phyloP scores from a whole-genome alignment of 176 grass and related monocot genomes.

The Areca catechu region DNA sequence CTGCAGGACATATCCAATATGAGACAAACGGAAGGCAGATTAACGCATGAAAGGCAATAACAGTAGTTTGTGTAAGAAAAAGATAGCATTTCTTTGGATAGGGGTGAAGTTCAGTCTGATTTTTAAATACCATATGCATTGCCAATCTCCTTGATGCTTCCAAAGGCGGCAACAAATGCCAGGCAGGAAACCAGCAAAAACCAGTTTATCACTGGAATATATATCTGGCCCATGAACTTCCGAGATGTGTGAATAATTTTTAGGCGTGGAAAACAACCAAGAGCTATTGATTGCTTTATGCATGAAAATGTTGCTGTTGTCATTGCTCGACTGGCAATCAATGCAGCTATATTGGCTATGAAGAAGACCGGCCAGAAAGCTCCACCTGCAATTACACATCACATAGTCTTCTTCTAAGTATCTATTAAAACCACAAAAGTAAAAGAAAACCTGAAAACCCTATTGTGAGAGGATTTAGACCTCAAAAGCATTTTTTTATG shows the following conservation, averaged over 20 bases:
- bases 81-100: background rate
- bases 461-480: too few relatives aligned
- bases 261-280: conserved; percentile 90
- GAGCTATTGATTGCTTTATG: conserved; percentile 88
- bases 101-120: background rate
- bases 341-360: conserved; percentile 71
- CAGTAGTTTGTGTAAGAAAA: background rate
- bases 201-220: conserved; percentile 98
- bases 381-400: conserved; percentile 35
- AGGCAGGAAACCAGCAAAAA: conserved; percentile 81
- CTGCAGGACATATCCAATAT: conserved; percentile 34
- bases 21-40: background rate
- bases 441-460: background rate
- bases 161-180: conserved; percentile 65
- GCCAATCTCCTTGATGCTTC: conserved; percentile 93
- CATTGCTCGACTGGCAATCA: conserved; percentile 97
- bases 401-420: conserved; percentile 20
- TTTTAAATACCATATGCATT: conserved; percentile 82
- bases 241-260: conserved; percentile 98
- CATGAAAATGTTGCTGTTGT: conserved; percentile 92
- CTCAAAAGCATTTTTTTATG: too few relatives aligned
- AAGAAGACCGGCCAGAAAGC: conserved; percentile 83
- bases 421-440: conserved; percentile 7
- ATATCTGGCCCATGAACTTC: conserved; percentile 97
- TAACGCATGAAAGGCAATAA: background rate